Evolutionary conservation across 2,329 filamentous ascomycete genomes (phyloP), one percentile per base, ranked within the genome.

Genomic region (Colletotrichum sp.): DNA sequence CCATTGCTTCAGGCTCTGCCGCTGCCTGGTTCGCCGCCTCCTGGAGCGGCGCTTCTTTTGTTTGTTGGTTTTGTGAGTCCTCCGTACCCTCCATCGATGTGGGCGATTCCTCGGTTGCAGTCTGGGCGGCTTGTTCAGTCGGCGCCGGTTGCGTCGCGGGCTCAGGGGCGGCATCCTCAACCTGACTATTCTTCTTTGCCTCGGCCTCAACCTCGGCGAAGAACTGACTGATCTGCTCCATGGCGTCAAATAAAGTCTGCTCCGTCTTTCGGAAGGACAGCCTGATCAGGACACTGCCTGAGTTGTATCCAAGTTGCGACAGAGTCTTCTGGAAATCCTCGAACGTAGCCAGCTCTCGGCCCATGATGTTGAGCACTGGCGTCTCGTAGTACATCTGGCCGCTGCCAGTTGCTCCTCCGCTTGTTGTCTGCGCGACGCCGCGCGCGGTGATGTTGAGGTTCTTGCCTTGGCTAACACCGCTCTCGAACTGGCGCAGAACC

Each of bases 351-450:
- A 98, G 85, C 79, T 96, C 95, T 80, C 95, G 90, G 12, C 94
- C 95, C 90, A 98, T 93, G 78, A 98, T 91, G 78, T 96, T 94
- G 71, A 99, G 86, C 18, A 96, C 93, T 0, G 97, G 97, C 78
- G 93, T 94, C 85, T 99, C 95, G 81, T 98, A 98, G 84, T 94
- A 95, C 68, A 99, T 86, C 82, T 96, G 92, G 7, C 96, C 96
- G 36, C 93, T 91, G 16, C 90, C 90, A 12, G 83, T 85, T 32
- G 88, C 89, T 8, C 88, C 84, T 7, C 89, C 91, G 75, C 86
- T 88, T 49, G 85, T 87, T 18, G 90, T 90, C 76, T 91, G 89
- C 1, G 95, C 93, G n/a, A 94, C 89, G 4, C 93, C 95, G 76
- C 96, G 90, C 16, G 93, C 95, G 0, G 97, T 99, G 79, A 99